phyloP scores from a whole-genome alignment of 495 filamentous ascomycete species.

The Cercophora scortea region DNA sequence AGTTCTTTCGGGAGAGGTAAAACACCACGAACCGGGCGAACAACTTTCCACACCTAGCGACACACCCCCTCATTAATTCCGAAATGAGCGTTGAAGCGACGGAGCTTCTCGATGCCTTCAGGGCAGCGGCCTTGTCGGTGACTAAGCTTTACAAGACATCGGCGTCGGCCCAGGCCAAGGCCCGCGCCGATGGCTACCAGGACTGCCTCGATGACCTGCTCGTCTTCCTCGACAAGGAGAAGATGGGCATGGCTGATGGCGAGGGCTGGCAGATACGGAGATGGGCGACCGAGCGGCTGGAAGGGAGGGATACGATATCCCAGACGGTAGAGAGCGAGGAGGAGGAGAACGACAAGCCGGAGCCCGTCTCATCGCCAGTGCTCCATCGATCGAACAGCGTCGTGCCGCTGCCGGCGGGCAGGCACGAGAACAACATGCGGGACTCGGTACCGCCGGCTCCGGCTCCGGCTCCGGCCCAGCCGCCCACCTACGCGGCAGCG shows the following conservation, averaged over 20 bases:
- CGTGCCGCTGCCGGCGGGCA: conserved; percentile 27
- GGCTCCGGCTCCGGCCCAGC: conserved; percentile 6
- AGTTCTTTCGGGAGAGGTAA: no score
- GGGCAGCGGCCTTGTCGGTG: conserved; percentile 83
- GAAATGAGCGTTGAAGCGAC: conserved; percentile 47
- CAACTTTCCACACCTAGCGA: no score
- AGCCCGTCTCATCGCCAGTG: conserved; percentile 51
- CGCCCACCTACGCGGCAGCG: conserved; percentile 16
- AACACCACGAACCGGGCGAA: no score
- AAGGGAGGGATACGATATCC: conserved; percentile 44
- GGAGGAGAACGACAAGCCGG: conserved; percentile 52
- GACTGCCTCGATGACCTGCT: conserved; percentile 89
- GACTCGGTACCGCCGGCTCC: conserved; percentile 30
- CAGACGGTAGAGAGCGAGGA: conserved; percentile 64
- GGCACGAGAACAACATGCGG: conserved; percentile 33
- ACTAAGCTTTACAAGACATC: conserved; percentile 94
- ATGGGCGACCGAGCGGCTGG: conserved; percentile 75
- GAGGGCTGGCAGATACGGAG: conserved; percentile 74
- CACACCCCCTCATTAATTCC: not conserved
- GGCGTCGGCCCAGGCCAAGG: conserved; percentile 62
- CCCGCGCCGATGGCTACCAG: conserved; percentile 76
- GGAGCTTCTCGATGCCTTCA: conserved; percentile 84
- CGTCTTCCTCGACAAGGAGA: conserved; percentile 71
- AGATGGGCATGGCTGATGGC: conserved; percentile 67
- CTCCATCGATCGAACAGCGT: conserved; percentile 44